Evolutionary conservation across 257 asterid genomes (phyloP).

Genomic region (Nicotiana tomentosiformis): DNA sequence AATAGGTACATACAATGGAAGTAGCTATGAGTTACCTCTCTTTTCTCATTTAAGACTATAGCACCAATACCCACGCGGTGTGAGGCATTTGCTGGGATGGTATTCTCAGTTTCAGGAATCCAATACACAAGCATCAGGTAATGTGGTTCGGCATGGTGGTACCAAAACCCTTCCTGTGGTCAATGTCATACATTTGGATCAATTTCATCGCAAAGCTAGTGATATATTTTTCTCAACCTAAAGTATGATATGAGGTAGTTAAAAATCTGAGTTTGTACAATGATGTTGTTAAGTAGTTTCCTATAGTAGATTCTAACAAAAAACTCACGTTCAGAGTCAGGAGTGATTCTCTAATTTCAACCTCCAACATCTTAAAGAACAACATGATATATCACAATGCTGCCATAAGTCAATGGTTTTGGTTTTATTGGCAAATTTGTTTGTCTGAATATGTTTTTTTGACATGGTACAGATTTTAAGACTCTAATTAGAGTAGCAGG

Average conservation of each 20-base stretch:
- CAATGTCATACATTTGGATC: slow-evolving; percentile 6
- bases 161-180: slow-evolving; percentile 67
- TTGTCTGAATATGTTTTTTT: not conserved
- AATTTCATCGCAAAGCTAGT: not conserved
- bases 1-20: not conserved
- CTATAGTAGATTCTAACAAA: not conserved
- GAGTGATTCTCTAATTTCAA: not conserved
- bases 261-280: not conserved
- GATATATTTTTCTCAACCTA: not conserved
- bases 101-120: slow-evolving; percentile 47
- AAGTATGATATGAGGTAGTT: not conserved
- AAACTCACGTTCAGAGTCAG: not conserved
- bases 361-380: not conserved
- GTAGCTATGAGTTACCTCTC: slow-evolving; percentile 41
- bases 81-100: slow-evolving; percentile 66
- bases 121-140: slow-evolving; percentile 71
- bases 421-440: not conserved
- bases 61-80: slow-evolving; percentile 74
- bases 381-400: not conserved
- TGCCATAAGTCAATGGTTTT: not conserved
- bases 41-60: slow-evolving; percentile 57
- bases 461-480: not conserved
- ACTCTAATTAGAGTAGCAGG: not conserved
- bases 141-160: slow-evolving; percentile 77
- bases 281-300: not conserved